Evolutionary conservation across 176 grass and related monocot genomes (phyloP).

Genomic region (Oryza nivara): DNA sequence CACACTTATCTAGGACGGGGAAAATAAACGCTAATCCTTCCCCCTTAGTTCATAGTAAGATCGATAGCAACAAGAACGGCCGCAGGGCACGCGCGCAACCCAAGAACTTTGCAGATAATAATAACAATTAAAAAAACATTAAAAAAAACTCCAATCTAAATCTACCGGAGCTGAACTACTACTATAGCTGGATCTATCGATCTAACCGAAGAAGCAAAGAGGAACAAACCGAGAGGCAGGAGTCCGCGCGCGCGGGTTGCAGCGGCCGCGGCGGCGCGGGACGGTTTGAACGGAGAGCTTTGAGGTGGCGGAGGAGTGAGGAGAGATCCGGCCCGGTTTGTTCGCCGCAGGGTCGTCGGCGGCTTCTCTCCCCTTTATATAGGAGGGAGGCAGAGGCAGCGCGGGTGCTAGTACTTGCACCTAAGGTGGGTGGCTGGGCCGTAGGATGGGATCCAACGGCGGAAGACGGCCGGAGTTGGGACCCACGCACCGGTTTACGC

Average conservation of each 20-base stretch:
- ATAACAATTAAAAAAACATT: not conserved
- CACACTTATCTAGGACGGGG: not conserved
- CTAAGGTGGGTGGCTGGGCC: not conserved
- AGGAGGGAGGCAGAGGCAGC: not conserved
- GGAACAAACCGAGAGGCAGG: not conserved
- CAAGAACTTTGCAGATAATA: not conserved
- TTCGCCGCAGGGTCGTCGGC: not conserved
- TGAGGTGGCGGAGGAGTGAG: not conserved
- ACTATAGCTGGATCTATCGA: not conserved
- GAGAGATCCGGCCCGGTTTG: constrained; percentile 11
- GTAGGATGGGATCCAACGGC: constrained; percentile 25
- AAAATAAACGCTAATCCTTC: not conserved
- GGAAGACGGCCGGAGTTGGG: not conserved
- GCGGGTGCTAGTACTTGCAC: not conserved
- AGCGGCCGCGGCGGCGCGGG: too few species aligned
- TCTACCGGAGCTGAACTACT: not conserved
- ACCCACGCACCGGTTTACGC: not conserved
- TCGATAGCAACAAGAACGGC: not conserved
- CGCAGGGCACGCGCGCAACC: not conserved
- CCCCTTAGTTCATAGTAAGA: not conserved
- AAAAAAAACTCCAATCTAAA: not conserved
- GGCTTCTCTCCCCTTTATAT: not conserved
- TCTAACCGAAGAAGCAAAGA: not conserved
- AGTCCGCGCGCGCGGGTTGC: not conserved
- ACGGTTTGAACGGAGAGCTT: too few species aligned